Evolutionary conservation across 148 eudicot genomes (phyloP).

Genomic region (Chenopodium berlandieri): DNA sequence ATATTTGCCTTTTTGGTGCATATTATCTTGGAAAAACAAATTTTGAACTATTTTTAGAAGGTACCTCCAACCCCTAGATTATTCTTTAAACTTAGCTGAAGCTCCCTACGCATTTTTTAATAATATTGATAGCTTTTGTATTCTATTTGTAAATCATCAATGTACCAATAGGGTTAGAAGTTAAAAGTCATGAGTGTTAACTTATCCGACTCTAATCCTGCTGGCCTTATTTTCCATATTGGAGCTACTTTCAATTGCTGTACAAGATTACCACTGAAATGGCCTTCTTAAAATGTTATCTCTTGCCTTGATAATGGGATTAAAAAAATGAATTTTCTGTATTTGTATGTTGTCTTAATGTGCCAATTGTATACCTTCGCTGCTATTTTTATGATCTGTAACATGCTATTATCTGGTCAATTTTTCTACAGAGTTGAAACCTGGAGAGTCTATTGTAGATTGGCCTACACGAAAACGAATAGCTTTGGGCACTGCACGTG

Average conservation of each 20-base stretch:
- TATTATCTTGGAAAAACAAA: no score
- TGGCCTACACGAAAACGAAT: conserved; percentile 58
- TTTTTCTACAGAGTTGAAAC: conserved; percentile 42
- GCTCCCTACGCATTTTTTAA: no score
- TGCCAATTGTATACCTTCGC: background rate
- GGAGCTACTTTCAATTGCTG: conserved; percentile 1
- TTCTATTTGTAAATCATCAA: background rate
- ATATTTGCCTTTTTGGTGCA: background rate
- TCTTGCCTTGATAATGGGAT: background rate
- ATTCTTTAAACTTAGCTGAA: no score
- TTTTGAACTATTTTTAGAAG: no score
- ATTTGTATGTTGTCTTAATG: background rate
- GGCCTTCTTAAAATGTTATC: background rate
- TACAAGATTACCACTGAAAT: background rate
- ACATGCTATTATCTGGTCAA: conserved; percentile 12
- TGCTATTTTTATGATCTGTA: background rate
- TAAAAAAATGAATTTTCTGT: background rate
- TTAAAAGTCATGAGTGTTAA: background rate
- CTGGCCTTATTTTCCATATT: background rate
- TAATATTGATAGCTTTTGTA: no score
- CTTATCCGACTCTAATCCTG: background rate
- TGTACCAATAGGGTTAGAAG: background rate
- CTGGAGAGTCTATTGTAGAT: conserved; percentile 43
- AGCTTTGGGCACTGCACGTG: conserved; percentile 63
- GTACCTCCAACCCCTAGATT: no score